phyloP scores from a whole-genome alignment of 1,284 basidiomycete species.

The Cryptococcus jaspeensis region DNA sequence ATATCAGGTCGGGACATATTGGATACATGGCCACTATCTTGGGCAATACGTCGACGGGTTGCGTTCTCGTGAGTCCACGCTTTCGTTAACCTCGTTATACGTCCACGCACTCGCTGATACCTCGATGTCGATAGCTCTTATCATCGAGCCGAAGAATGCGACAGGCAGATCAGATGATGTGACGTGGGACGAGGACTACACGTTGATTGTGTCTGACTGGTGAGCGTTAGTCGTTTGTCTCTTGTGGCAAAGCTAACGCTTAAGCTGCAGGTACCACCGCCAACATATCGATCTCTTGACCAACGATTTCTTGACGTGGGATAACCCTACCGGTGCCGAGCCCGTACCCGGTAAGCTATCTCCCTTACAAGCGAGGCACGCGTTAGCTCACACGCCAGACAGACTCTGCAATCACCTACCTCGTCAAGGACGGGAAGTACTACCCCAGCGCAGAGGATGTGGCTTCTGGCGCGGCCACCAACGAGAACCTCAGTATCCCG shows the following conservation, averaged over 20 bases:
- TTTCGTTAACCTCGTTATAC: not conserved
- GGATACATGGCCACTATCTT: slow-evolving; percentile 67
- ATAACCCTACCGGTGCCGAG: slow-evolving; percentile 78
- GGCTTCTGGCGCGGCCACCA: slow-evolving; percentile 62
- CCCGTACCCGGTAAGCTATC: slow-evolving; percentile 68
- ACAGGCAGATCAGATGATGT: slow-evolving; percentile 52
- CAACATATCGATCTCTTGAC: slow-evolving; percentile 64
- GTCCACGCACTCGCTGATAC: not conserved
- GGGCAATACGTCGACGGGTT: slow-evolving; percentile 74
- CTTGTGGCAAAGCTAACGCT: not conserved
- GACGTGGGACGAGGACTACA: slow-evolving; percentile 88
- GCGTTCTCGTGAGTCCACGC: slow-evolving; percentile 35
- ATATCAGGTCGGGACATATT: slow-evolving; percentile 70
- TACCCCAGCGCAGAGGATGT: slow-evolving; percentile 53
- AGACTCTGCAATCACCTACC: slow-evolving; percentile 83
- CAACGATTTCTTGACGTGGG: slow-evolving; percentile 68
- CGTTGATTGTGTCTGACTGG: slow-evolving; percentile 80
- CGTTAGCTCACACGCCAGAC: not conserved
- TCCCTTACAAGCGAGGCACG: not conserved
- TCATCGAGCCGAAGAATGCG: slow-evolving; percentile 63
- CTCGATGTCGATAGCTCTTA: slow-evolving; percentile 54
- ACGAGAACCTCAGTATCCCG: slow-evolving; percentile 75
- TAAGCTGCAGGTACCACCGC: slow-evolving; percentile 56
- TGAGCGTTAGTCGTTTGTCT: slow-evolving; percentile 50
- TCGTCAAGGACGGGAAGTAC: slow-evolving; percentile 68